Conservation (phyloP, 441 rosid genomes). For the Adansonia gregorii region DNA sequence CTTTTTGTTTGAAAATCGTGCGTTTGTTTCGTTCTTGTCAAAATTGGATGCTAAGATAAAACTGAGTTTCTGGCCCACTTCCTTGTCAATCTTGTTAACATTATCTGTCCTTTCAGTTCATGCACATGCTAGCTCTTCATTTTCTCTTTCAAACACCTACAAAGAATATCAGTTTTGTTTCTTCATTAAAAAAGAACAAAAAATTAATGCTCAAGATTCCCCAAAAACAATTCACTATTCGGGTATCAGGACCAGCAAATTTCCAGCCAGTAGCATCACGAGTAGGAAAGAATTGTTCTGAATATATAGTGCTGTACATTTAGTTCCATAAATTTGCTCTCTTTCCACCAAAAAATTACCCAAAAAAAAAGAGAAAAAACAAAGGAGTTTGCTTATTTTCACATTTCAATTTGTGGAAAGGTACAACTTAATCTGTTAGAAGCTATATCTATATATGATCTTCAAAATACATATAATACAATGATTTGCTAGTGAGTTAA, state of each 20-base stretch:
- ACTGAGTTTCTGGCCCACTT: neutral
- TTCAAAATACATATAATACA: neutral
- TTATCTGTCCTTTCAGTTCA: no score
- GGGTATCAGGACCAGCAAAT: neutral
- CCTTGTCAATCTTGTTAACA: neutral
- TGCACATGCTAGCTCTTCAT: no score
- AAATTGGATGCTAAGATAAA: neutral
- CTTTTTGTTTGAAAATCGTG: no score
- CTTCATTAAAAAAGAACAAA: no score
- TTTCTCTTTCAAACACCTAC: no score
- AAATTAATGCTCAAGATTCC: no score
- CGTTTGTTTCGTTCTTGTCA: neutral
- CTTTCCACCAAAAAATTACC: neutral
- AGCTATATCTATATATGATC: neutral
- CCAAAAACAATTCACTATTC: neutral
- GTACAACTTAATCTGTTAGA: neutral
- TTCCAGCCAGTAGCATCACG: neutral
- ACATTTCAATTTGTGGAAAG: neutral
- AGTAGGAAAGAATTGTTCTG: neutral
- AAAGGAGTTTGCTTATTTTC: no score
- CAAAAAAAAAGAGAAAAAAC: neutral
- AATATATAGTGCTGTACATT: neutral
- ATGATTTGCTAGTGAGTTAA: neutral
- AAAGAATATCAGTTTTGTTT: no score
- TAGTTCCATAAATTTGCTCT: neutral